Evolutionary conservation across 1,139 yeast genomes (phyloP).

Genomic region (Diutina rugosa): DNA sequence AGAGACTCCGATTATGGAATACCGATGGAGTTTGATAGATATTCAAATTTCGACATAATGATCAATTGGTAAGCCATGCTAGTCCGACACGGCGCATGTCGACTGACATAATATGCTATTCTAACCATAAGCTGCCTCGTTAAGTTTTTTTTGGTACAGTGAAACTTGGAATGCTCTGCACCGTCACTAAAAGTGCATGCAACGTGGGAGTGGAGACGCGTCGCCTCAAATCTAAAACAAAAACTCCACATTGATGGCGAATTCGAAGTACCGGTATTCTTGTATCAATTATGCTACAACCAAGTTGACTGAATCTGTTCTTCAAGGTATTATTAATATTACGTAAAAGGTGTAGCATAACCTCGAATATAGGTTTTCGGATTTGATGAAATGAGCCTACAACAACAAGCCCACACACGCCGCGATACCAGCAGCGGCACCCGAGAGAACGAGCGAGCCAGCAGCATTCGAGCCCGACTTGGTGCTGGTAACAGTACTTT

Average conservation of each 20-base stretch:
- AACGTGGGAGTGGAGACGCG: not conserved
- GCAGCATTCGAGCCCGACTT: not conserved
- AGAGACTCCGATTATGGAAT: too few species aligned
- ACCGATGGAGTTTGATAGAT: too few species aligned
- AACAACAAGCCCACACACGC: not conserved
- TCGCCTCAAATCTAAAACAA: not conserved
- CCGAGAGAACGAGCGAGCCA: not conserved
- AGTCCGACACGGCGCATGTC: too few species aligned
- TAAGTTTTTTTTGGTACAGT: too few species aligned
- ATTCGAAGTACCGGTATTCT: too few species aligned
- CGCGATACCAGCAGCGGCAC: not conserved
- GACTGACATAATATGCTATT: too few species aligned
- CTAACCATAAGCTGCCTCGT: not conserved
- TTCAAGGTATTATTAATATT: not conserved
- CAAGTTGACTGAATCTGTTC: not conserved
- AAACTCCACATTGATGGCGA: not conserved
- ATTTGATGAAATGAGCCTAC: not conserved
- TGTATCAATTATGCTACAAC: too few species aligned
- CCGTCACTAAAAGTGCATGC: not conserved
- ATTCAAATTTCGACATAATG: too few species aligned
- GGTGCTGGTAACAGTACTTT: not conserved
- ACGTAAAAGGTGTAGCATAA: not conserved
- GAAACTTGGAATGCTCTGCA: not conserved
- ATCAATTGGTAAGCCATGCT: too few species aligned
- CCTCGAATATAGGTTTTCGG: not conserved